Percentiles rank a stretch among this genome's conserved stretches.
These are phyloP conservation scores for Sordariomycetes sp. DNA, from an alignment of 2,329 filamentous ascomycete species.

Conservation along the genomic window DNA sequence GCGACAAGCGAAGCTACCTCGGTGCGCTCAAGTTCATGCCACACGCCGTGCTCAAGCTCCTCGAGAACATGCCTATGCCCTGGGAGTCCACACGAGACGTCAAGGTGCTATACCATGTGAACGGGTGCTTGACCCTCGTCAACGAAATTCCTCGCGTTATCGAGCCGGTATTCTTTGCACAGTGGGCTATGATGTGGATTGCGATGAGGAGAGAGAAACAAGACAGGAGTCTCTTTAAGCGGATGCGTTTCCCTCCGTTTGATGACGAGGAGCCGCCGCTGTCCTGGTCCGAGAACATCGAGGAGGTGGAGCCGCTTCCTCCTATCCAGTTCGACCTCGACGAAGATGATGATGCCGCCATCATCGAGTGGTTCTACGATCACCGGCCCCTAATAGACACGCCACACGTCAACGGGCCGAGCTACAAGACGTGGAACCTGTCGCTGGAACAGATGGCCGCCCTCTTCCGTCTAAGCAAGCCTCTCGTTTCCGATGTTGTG, in stretches of 20 bases:
- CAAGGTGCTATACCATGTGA: constrained; percentile 96
- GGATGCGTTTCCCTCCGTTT: constrained; percentile 97
- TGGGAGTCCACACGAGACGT: constrained; percentile 96
- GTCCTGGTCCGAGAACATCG: constrained; percentile 97
- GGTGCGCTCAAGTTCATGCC: constrained; percentile 99
- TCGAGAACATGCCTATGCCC: constrained; percentile 99
- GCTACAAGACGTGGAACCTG: constrained; percentile 94
- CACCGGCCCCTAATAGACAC: constrained; percentile 85
- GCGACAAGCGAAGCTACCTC: constrained; percentile 94
- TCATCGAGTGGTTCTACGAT: constrained; percentile 97
- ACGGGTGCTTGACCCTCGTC: constrained; percentile 90
- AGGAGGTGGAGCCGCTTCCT: constrained; percentile 93
- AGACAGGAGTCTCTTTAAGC: constrained; percentile 89
- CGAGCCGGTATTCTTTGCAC: constrained; percentile 92
- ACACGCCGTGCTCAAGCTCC: constrained; percentile 87
- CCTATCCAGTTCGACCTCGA: constrained; percentile 98
- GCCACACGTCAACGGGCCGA: constrained; percentile 85
- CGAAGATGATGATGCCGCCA: constrained; percentile 79
- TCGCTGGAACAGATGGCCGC: constrained; percentile 91
- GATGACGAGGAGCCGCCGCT: constrained; percentile 96
- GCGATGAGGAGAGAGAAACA: constrained; percentile 97
- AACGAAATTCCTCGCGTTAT: constrained; percentile 96
- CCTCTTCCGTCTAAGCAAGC: constrained; percentile 80
- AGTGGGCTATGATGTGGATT: constrained; percentile 99
- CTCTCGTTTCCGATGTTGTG: constrained; percentile 79